Evolutionary conservation across 495 filamentous ascomycete species (phyloP).

Genomic region (Penicillium atrosanguineum): DNA sequence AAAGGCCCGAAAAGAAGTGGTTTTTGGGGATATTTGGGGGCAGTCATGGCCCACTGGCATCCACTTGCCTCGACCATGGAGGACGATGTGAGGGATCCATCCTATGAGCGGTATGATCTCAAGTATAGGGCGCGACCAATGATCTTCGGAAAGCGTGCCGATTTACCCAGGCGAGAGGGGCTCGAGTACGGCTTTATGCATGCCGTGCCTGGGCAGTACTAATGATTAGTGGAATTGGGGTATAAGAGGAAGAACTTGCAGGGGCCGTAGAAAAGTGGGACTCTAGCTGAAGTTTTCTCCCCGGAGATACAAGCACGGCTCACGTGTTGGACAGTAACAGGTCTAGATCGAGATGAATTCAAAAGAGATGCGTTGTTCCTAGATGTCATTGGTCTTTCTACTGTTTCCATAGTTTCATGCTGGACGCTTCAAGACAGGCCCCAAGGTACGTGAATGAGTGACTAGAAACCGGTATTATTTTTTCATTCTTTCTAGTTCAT

Average conservation of each 20-base stretch:
- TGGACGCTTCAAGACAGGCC: not conserved
- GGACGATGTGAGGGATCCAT: constrained; percentile 5
- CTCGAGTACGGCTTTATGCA: constrained; percentile 8
- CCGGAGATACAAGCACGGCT: constrained; percentile 7
- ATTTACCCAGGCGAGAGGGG: constrained; percentile 19
- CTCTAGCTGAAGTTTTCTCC: constrained; percentile 3
- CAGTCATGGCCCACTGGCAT: constrained; percentile 10
- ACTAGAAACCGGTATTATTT: constrained; percentile 25
- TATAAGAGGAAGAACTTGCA: not conserved
- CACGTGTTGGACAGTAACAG: not conserved
- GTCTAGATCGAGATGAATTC: not conserved
- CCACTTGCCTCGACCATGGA: constrained; percentile 15
- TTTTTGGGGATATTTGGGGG: not conserved
- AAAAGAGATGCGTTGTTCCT: not conserved
- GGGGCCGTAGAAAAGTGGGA: constrained; percentile 3
- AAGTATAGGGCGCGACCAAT: constrained; percentile 13
- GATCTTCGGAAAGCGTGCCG: constrained; percentile 13
- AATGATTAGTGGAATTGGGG: not conserved
- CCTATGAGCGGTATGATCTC: constrained; percentile 8
- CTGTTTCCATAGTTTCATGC: not conserved
- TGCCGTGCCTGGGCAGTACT: not conserved
- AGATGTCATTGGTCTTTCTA: not conserved
- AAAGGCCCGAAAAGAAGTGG: constrained; percentile 13
- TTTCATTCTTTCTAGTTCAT: constrained; percentile 23
- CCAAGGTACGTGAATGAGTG: not conserved